Base-by-base conservation (phyloP, 2,329 filamentous ascomycete genomes). In the Aspergillus transmontanensis region DNA sequence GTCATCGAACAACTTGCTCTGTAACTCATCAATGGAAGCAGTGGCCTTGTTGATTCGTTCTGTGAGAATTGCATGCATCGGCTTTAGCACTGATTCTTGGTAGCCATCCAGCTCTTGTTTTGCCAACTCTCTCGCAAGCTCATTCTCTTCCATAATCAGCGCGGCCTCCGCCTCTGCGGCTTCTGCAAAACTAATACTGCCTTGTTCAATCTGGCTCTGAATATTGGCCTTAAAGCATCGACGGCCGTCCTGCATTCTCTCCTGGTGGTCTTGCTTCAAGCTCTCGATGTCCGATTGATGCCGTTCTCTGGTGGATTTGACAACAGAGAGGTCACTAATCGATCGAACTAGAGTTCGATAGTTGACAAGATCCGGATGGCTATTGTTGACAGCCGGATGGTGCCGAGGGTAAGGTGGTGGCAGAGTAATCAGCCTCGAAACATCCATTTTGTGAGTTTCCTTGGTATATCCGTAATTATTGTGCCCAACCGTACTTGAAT, bases 341-440 rank as follows among this genome's bases (percentile, higher is more conserved):
- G 85, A 84, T 16, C 93, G 87, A 23, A 97, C 90, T 0, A 88
- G 85, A 3, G 84, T 88, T 57, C 95, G 89, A 54, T 92, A 94
- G 1, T 88, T 85, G 0, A 90, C 86, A n/a, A 99, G 85, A 67
- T 96, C 90, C 0, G 95, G 95, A 73, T 99, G 95, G 69, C 88
- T 96, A 73, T 98, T 99, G 76, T 96, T 97, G 19, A 98, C 92
- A 0, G 95, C 95, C 10, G 95, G 95, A 71, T 98, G 91, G 73
- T 98, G 94, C 9, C 94, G 89, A 1, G 95, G 95, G 75, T 96
- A 98, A 2, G 95, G 92, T 1, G 95, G 95, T 10, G 95, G 95
- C 34, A 99, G 83, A 0, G 95, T 97, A 5, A 99, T 91, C 1
- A 99, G 86, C 32, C 95, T 87, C 4, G 95, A 98, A 30, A 98